A percentile compares a stretch with the other conserved stretches of the same genome.
phyloP scores from a whole-genome alignment of 2,329 filamentous ascomycete genomes.

The Venturia pyrina region DNA sequence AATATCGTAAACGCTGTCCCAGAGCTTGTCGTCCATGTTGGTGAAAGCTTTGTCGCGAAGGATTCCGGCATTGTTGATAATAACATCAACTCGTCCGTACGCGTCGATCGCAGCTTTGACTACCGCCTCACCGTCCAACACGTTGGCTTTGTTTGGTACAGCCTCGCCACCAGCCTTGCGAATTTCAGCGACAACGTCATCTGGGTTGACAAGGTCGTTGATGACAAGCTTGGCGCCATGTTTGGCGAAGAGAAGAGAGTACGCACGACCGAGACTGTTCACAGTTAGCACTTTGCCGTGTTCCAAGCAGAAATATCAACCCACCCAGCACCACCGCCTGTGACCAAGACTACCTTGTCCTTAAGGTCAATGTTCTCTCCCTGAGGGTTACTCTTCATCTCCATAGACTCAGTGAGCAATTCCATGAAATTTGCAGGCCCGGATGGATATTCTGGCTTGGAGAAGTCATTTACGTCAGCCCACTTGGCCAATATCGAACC shows the following conservation, averaged over 20 bases:
- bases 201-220: slow-evolving; percentile 68
- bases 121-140: slow-evolving; percentile 76
- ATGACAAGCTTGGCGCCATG: slow-evolving; percentile 73
- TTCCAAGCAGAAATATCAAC: slow-evolving; percentile 17
- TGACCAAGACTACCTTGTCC: slow-evolving; percentile 77
- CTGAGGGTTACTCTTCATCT: slow-evolving; percentile 61
- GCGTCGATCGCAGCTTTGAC: slow-evolving; percentile 81
- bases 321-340: slow-evolving; percentile 72
- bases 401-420: slow-evolving; percentile 73
- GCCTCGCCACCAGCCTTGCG: slow-evolving; percentile 75
- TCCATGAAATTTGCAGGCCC: slow-evolving; percentile 82
- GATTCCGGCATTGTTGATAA: slow-evolving; percentile 92
- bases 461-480: slow-evolving; percentile 75
- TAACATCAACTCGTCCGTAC: slow-evolving; percentile 77
- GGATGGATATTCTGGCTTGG: slow-evolving; percentile 67
- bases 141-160: slow-evolving; percentile 76
- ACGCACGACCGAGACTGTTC: slow-evolving; percentile 68
- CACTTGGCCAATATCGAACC: slow-evolving; percentile 77
- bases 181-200: slow-evolving; percentile 78
- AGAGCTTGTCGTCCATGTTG: slow-evolving; percentile 86
- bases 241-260: slow-evolving; percentile 79
- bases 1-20: slow-evolving; percentile 78
- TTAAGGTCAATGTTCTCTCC: slow-evolving; percentile 71
- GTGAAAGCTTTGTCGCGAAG: slow-evolving; percentile 86
- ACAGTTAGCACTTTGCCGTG: neutral